These are phyloP conservation scores for Clohesyomyces aquaticus DNA, from an alignment of 495 filamentous ascomycete species.

Conservation along the genomic window DNA sequence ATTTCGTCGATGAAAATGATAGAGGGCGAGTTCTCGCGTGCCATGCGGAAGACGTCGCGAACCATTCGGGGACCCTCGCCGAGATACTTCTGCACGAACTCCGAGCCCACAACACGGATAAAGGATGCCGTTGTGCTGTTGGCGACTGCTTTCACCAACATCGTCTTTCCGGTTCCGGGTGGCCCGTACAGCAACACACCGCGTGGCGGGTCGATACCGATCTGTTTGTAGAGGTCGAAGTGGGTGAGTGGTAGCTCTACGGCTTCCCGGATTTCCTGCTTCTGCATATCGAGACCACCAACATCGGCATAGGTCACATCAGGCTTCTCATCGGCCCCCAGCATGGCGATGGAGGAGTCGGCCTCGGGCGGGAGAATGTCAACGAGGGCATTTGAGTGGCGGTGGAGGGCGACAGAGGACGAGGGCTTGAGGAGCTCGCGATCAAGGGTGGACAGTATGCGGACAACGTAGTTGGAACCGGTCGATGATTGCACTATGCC, in stretches of 20 bases:
- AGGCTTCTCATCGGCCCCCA: constrained; percentile 93
- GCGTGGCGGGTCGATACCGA: constrained; percentile 95
- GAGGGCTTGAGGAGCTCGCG: constrained; percentile 96
- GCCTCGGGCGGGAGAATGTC: constrained; percentile 98
- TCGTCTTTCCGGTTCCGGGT: constrained; percentile 97
- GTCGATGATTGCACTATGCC: constrained; percentile 98
- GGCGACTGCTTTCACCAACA: constrained; percentile 97
- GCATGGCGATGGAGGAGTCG: constrained; percentile 97
- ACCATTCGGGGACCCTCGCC: constrained; percentile 99
- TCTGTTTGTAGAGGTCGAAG: constrained; percentile 97
- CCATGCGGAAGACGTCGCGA: constrained; percentile 98
- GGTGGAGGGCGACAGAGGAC: constrained; percentile 94
- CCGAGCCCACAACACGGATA: constrained; percentile 96
- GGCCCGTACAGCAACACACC: constrained; percentile 96
- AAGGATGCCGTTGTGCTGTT: constrained; percentile 98
- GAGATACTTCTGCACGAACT: constrained; percentile 98
- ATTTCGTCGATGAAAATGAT: constrained; percentile 99
- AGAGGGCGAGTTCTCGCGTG: constrained; percentile 92
- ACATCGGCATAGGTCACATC: constrained; percentile 98
- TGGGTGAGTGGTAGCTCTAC: constrained; percentile 96
- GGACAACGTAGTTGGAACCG: constrained; percentile 98
- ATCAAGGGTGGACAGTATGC: constrained; percentile 96
- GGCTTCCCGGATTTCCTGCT: constrained; percentile 97
- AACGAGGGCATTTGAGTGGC: constrained; percentile 97
- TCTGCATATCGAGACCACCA: constrained; percentile 98